Percentiles rank a stretch among this genome's conserved stretches.
Conservation (phyloP, 179 eudicot genomes). For the Beta macrorhiza region DNA sequence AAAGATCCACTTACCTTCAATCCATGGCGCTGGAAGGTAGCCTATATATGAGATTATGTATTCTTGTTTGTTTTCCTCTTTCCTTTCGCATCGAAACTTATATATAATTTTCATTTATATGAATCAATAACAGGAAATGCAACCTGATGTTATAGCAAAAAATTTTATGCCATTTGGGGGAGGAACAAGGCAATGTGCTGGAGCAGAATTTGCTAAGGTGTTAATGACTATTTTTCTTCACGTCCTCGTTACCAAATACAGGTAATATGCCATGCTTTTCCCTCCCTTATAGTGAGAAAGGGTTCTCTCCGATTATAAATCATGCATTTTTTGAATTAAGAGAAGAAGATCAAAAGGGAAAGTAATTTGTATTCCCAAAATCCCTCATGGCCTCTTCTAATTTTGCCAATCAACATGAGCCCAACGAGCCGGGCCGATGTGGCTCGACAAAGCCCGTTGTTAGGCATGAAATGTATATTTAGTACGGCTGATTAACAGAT, state of each 20-base stretch:
- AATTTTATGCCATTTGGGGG: slow-evolving; percentile 67
- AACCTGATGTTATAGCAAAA: slow-evolving; percentile 42
- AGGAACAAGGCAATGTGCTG: slow-evolving; percentile 64
- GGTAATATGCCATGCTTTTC: slow-evolving; percentile 25
- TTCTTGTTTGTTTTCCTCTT: neutral
- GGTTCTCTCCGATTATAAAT: too few relatives aligned
- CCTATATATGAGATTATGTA: neutral
- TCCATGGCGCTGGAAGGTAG: slow-evolving; percentile 64
- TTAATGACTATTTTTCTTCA: slow-evolving; percentile 48
- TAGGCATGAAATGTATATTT: too few relatives aligned
- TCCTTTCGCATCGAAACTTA: neutral
- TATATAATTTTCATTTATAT: neutral
- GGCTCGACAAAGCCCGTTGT: too few relatives aligned
- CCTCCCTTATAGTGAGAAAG: too few relatives aligned
- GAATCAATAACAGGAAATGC: slow-evolving; percentile 32
- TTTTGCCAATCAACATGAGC: neutral
- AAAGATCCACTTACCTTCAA: slow-evolving; percentile 63
- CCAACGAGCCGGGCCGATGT: too few relatives aligned
- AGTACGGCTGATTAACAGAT: too few relatives aligned
- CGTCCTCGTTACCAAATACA: slow-evolving; percentile 53
- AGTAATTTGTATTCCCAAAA: too few relatives aligned
- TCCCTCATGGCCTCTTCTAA: neutral
- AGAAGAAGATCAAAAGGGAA: too few relatives aligned
- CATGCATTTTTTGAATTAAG: too few relatives aligned
- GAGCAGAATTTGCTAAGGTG: slow-evolving; percentile 59